These are phyloP conservation scores for Neurospora sublineolata DNA, from an alignment of 495 filamentous ascomycete species.

Conservation along the genomic window DNA sequence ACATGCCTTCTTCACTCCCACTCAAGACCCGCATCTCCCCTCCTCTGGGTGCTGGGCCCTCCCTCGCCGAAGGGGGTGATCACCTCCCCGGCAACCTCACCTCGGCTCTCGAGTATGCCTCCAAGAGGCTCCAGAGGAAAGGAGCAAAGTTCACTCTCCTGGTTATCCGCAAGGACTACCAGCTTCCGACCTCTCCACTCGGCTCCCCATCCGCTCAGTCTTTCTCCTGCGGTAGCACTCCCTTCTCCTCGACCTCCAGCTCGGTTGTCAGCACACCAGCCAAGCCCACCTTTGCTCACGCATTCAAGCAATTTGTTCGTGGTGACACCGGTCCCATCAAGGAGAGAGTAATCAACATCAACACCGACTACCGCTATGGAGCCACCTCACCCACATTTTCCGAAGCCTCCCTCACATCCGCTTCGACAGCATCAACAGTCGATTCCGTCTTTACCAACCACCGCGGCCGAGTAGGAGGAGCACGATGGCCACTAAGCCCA, in stretches of 20 bases:
- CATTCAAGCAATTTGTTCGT: constrained; percentile 30
- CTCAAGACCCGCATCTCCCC: constrained; percentile 41
- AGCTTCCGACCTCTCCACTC: constrained; percentile 26
- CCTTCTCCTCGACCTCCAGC: constrained; percentile 10
- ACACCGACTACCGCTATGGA: constrained; percentile 15
- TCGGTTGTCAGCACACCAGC: constrained; percentile 19
- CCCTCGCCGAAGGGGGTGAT: constrained; percentile 32
- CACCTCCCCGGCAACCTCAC: constrained; percentile 34
- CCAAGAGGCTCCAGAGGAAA: constrained; percentile 36
- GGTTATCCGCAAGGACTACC: constrained; percentile 38
- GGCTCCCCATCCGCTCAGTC: constrained; percentile 1
- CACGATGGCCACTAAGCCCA: constrained; percentile 16
- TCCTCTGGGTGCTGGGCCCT: constrained; percentile 42
- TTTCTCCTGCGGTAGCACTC: constrained; percentile 1
- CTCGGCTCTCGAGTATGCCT: constrained; percentile 39
- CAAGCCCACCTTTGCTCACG: constrained; percentile 17
- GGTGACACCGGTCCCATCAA: constrained; percentile 17
- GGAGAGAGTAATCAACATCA: constrained; percentile 17
- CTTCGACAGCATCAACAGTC: constrained; percentile 13
- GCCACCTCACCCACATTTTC: constrained; percentile 20
- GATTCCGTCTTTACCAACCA: constrained; percentile 11
- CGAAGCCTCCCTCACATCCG: constrained; percentile 13
- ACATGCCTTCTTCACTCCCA: constrained; percentile 14
- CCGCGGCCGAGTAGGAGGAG: neutral
- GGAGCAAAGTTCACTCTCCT: constrained; percentile 35